Evolutionary conservation across 768 basidiomycete genomes (phyloP).

Genomic region (Crassisporium funariophilum): DNA sequence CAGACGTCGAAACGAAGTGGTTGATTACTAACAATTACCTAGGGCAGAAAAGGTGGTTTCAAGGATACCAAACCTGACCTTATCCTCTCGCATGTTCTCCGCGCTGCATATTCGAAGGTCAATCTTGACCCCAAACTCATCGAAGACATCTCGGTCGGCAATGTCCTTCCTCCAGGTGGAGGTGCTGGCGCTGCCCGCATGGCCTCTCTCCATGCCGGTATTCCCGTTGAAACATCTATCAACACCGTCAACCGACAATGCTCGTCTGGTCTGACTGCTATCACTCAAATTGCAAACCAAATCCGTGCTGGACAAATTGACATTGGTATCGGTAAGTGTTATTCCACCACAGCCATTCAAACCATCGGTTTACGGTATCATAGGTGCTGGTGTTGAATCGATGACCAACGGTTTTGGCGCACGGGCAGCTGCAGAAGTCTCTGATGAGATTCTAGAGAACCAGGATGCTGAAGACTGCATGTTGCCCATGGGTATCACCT

Average conservation of each 20-base stretch:
- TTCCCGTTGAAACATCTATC: slow-evolving; percentile 72
- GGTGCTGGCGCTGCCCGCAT: slow-evolving; percentile 84
- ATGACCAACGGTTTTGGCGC: slow-evolving; percentile 83
- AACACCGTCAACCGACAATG: slow-evolving; percentile 92
- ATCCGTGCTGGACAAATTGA: slow-evolving; percentile 82
- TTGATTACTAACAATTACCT: slow-evolving; percentile 7
- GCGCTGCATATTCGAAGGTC: slow-evolving; percentile 67
- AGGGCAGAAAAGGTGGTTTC: slow-evolving; percentile 88
- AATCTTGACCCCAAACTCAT: slow-evolving; percentile 80
- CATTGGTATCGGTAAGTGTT: slow-evolving; percentile 77
- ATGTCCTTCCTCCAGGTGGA: slow-evolving; percentile 85
- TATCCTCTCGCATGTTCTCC: slow-evolving; percentile 74
- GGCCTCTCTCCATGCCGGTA: slow-evolving; percentile 84
- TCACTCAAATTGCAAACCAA: slow-evolving; percentile 80
- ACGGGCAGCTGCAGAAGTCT: slow-evolving; percentile 55
- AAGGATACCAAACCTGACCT: slow-evolving; percentile 88
- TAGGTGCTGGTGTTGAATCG: slow-evolving; percentile 86
- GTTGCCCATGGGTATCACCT: slow-evolving; percentile 91
- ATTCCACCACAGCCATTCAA: background rate
- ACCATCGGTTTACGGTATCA: background rate
- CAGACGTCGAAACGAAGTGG: background rate
- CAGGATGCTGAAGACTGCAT: slow-evolving; percentile 80
- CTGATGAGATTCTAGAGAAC: slow-evolving; percentile 64
- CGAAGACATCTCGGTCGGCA: slow-evolving; percentile 85
- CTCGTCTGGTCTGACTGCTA: slow-evolving; percentile 81